phyloP scores from a whole-genome alignment of 2,329 filamentous ascomycete genomes.

The Hypoxylon rubiginosum region DNA sequence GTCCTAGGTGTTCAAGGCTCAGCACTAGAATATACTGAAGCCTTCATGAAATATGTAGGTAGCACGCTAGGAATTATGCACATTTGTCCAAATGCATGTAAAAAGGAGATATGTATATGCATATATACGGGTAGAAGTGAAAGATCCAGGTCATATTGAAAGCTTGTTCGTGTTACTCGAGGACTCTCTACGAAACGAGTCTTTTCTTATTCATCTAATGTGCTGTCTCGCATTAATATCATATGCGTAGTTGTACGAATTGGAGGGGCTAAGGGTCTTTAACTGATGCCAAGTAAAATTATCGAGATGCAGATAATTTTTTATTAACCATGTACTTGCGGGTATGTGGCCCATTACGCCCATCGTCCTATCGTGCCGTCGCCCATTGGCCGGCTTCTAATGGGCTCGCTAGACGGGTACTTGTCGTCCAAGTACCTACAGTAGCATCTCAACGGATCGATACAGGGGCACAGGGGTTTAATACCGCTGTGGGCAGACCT shows the following conservation, averaged over 20 bases:
- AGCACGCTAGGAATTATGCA: no score
- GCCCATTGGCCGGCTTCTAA: slow-evolving; percentile 21
- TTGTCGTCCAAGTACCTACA: slow-evolving; percentile 22
- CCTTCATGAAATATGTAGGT: no score
- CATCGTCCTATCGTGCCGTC: slow-evolving; percentile 4
- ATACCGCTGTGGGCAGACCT: slow-evolving; percentile 23
- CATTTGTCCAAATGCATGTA: no score
- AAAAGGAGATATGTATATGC: background rate
- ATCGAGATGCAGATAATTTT: slow-evolving; percentile 1
- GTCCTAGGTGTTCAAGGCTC: no score
- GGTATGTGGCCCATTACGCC: slow-evolving; percentile 12
- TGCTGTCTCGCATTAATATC: background rate
- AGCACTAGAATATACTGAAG: no score
- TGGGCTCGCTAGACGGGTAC: slow-evolving; percentile 28
- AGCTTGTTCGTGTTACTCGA: background rate
- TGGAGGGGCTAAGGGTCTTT: background rate
- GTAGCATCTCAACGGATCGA: slow-evolving; percentile 5
- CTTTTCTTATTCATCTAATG: background rate
- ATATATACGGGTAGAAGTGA: background rate
- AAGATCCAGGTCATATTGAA: background rate
- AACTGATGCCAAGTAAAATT: slow-evolving; percentile 1
- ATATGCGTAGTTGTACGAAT: background rate
- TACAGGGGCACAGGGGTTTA: slow-evolving; percentile 27
- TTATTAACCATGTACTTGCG: background rate
- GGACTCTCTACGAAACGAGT: no score